Percentiles rank a stretch among this genome's conserved stretches.
phyloP scores from a whole-genome alignment of 176 grass and related monocot species.

The Zea mays region DNA sequence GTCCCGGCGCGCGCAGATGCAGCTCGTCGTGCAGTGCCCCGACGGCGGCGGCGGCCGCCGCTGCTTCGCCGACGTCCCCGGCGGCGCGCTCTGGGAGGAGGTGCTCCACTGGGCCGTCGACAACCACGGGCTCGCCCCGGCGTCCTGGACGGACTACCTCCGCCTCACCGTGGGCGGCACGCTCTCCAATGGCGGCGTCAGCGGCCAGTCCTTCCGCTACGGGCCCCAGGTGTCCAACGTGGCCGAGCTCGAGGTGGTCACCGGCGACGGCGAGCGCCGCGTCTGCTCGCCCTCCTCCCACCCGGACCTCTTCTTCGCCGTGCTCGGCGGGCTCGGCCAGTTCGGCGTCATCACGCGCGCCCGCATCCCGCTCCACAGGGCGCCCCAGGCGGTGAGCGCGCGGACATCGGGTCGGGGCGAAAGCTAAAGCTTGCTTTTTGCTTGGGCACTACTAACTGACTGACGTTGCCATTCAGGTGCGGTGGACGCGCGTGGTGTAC shows the following conservation, averaged over 20 bases:
- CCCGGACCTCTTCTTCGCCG: conserved; percentile 81
- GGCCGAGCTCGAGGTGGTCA: conserved; percentile 71
- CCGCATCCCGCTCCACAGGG: conserved; percentile 59
- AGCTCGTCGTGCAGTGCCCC: conserved; percentile 24
- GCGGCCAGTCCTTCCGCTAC: conserved; percentile 80
- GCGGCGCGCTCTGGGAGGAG: conserved; percentile 91
- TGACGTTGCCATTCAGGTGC: conserved; percentile 41
- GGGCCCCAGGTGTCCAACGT: conserved; percentile 96
- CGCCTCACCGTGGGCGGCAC: conserved; percentile 92
- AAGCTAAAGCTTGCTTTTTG: no score
- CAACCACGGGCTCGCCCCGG: conserved; percentile 56
- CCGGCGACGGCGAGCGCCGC: conserved; percentile 52
- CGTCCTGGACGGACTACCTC: conserved; percentile 95
- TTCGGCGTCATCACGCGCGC: conserved; percentile 95
- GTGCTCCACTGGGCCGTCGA: conserved; percentile 78
- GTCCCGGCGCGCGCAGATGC: conserved; percentile 24
- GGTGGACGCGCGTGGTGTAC: conserved; percentile 79
- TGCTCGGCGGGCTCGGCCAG: conserved; percentile 94
- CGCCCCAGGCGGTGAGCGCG: conserved; percentile 55
- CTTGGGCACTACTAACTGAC: no score
- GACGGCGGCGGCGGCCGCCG: neutral
- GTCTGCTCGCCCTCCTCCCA: conserved; percentile 53
- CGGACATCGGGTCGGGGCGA: no score
- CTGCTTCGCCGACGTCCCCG: conserved; percentile 58
- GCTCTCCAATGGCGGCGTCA: conserved; percentile 88